phyloP scores from a whole-genome alignment of 768 basidiomycete species.

The Podaxis carcinomalis region DNA sequence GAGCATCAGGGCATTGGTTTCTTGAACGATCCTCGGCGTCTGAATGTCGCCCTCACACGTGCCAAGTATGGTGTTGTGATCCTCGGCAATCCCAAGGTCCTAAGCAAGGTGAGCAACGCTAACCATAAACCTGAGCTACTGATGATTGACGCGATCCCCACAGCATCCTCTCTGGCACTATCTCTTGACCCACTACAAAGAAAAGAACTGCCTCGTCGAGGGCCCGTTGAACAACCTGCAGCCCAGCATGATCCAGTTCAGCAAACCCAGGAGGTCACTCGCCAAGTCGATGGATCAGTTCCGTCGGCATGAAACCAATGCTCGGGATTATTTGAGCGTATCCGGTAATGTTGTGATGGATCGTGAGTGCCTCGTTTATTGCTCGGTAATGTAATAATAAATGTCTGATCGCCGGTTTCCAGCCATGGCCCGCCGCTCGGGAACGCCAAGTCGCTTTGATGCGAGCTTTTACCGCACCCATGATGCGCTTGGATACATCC shows the following conservation, averaged over 20 bases:
- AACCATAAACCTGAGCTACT: slow-evolving; percentile 2
- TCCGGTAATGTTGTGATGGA: slow-evolving; percentile 40
- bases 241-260: slow-evolving; percentile 98
- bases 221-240: slow-evolving; percentile 96
- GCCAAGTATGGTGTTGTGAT: slow-evolving; percentile 99
- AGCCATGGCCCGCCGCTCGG: slow-evolving; percentile 63
- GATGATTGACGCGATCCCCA: slow-evolving; percentile 12
- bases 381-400: background rate
- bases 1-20: slow-evolving; percentile 99
- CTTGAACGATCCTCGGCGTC: slow-evolving; percentile 92
- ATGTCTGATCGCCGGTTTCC: slow-evolving; percentile 4
- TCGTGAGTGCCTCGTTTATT: slow-evolving; percentile 34
- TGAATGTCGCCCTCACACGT: slow-evolving; percentile 95
- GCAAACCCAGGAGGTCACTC: slow-evolving; percentile 89
- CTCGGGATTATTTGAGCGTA: slow-evolving; percentile 67
- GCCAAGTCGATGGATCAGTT: slow-evolving; percentile 90
- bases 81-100: slow-evolving; percentile 98
- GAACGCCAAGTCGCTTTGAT: slow-evolving; percentile 93
- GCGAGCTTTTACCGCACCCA: slow-evolving; percentile 94
- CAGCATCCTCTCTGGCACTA: slow-evolving; percentile 99
- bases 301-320: slow-evolving; percentile 89
- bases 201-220: slow-evolving; percentile 89
- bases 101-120: slow-evolving; percentile 80
- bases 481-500: slow-evolving; percentile 90
- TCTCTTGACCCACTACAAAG: slow-evolving; percentile 97